Evolutionary conservation across 352 stramenopile species (phyloP).

Genomic region (Blastocystis sp.): DNA sequence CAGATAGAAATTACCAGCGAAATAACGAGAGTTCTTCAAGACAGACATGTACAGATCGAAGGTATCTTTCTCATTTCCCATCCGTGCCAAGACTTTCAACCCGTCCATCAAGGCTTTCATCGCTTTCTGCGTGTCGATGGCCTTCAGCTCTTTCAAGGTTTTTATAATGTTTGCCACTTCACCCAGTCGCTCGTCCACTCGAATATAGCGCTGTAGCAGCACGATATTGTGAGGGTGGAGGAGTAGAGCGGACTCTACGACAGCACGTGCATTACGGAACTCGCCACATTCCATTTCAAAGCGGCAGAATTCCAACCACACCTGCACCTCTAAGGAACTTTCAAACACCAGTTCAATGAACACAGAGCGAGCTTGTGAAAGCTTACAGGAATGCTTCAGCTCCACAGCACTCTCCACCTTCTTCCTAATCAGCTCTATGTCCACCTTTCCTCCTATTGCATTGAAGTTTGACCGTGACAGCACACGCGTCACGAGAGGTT

Average conservation of each 20-base stretch:
- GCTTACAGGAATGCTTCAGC: not conserved
- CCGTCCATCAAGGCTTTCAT: slow-evolving; percentile 78
- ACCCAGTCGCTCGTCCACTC: slow-evolving; percentile 72
- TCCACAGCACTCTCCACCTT: not conserved
- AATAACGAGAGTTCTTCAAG: slow-evolving; percentile 67
- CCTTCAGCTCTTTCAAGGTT: slow-evolving; percentile 71
- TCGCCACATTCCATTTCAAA: slow-evolving; percentile 78
- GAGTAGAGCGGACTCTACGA: slow-evolving; percentile 70
- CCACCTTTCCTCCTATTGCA: too few relatives aligned
- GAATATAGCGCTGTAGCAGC: slow-evolving; percentile 70
- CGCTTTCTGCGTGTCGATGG: slow-evolving; percentile 71
- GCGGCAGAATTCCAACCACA: slow-evolving; percentile 79
- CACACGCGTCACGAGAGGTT: too few relatives aligned
- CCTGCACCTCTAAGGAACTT: slow-evolving; percentile 64
- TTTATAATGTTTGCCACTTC: slow-evolving; percentile 68
- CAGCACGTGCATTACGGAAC: slow-evolving; percentile 68
- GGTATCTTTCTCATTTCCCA: slow-evolving; percentile 72
- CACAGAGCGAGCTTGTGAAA: not conserved
- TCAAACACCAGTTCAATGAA: not conserved
- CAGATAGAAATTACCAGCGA: slow-evolving; percentile 71
- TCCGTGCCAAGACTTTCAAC: slow-evolving; percentile 71
- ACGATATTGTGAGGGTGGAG: slow-evolving; percentile 71
- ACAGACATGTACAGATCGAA: slow-evolving; percentile 59
- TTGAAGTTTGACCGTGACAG: too few relatives aligned
- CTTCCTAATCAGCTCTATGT: not conserved